These are phyloP conservation scores for Bonia amplexicaulis DNA, from an alignment of 176 grass and related monocot species.

Conservation along the genomic window DNA sequence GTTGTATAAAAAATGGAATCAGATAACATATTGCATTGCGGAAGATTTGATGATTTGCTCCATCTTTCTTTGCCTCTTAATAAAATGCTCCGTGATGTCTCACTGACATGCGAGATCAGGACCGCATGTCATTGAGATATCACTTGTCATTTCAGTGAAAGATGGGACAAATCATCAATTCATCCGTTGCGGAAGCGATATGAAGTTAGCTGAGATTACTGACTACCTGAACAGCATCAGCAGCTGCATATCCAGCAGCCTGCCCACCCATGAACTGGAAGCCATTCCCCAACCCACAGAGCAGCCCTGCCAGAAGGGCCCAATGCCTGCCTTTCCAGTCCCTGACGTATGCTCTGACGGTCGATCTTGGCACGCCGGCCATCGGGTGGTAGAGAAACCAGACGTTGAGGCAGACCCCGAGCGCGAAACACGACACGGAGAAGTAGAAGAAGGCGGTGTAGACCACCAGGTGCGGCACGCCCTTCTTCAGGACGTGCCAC, in stretches of 20 bases:
- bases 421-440: conserved; percentile 45
- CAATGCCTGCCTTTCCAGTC: conserved; percentile 62
- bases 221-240: conserved; percentile 53
- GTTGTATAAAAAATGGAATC: too few species aligned
- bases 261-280: conserved; percentile 72
- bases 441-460: conserved; percentile 74
- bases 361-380: conserved; percentile 39
- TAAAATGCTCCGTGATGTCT: too few species aligned
- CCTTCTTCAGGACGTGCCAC: conserved; percentile 44
- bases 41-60: too few species aligned
- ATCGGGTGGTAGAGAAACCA: conserved; percentile 48
- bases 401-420: conserved; percentile 43
- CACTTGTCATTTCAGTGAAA: too few species aligned
- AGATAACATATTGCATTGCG: too few species aligned
- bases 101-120: too few species aligned
- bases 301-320: conserved; percentile 46
- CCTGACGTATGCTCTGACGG: conserved; percentile 30
- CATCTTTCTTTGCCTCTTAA: too few species aligned
- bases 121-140: too few species aligned
- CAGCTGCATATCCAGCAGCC: conserved; percentile 66
- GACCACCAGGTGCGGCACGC: conserved; percentile 49
- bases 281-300: conserved; percentile 56
- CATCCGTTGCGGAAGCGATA: too few species aligned
- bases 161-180: too few species aligned
- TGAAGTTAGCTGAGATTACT: background rate